These are phyloP conservation scores for Huntiella bhutanensis DNA, from an alignment of 2,329 filamentous ascomycete genomes.

Conservation along the genomic window DNA sequence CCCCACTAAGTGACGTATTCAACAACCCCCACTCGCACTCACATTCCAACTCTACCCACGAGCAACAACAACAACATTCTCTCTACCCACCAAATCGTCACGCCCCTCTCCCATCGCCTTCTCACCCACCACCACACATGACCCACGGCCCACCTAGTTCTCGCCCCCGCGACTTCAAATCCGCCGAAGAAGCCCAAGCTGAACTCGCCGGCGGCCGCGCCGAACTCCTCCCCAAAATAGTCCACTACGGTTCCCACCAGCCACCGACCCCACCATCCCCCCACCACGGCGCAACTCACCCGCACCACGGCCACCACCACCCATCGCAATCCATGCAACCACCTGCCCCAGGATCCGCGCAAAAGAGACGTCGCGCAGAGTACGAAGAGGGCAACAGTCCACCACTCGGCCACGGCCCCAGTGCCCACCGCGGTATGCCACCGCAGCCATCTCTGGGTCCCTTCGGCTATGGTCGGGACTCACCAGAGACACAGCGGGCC, in stretches of 20 bases:
- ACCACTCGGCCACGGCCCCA: conserved; percentile 58
- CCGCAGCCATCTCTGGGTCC: conserved; percentile 31
- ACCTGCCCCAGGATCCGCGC: conserved; percentile 22
- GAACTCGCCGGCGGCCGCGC: conserved; percentile 80
- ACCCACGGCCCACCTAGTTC: conserved; percentile 32
- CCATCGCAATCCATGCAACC: conserved; percentile 23
- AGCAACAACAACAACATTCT: conserved; percentile 1
- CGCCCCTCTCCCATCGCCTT: conserved; percentile 55
- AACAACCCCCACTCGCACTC: conserved; percentile 31
- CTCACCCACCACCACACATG: conserved; percentile 39
- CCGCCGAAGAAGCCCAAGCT: conserved; percentile 85
- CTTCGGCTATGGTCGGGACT: conserved; percentile 67
- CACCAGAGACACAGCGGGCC: conserved; percentile 58
- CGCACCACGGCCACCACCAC: conserved; percentile 22
- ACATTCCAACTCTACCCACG: neutral
- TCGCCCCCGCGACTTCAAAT: conserved; percentile 73
- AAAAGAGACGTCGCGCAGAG: conserved; percentile 66
- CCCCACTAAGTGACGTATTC: conserved; percentile 89
- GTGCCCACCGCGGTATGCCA: conserved; percentile 24
- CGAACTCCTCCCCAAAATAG: conserved; percentile 77
- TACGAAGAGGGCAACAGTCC: conserved; percentile 87
- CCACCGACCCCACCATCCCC: conserved; percentile 82
- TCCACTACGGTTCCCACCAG: conserved; percentile 89
- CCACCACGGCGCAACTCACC: conserved; percentile 29
- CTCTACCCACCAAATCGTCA: conserved; percentile 35